phyloP scores from a whole-genome alignment of 192 early-diverging fungal species.

The Funneliformis geosporum region DNA sequence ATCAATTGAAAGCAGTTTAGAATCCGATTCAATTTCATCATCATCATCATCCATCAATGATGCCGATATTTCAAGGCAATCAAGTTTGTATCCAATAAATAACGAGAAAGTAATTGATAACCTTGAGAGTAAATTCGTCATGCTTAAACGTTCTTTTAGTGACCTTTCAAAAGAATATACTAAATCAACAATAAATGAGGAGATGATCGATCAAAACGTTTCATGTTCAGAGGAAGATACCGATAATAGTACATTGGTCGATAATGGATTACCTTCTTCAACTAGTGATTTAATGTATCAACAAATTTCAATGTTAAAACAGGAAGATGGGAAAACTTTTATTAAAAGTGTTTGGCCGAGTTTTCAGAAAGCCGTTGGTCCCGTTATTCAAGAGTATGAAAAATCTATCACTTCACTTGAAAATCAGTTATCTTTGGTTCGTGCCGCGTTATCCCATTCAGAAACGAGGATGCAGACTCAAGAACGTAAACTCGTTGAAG shows the following conservation, averaged over 20 bases:
- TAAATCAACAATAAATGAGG: slow-evolving; percentile 15
- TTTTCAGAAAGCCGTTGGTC: slow-evolving; percentile 57
- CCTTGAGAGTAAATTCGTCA: slow-evolving; percentile 50
- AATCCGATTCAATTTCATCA: slow-evolving; percentile 34
- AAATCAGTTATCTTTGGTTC: slow-evolving; percentile 54
- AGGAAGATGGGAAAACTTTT: neutral
- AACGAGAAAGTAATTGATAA: slow-evolving; percentile 30
- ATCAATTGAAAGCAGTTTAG: neutral
- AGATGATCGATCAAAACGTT: slow-evolving; percentile 38
- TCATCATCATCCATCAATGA: slow-evolving; percentile 10
- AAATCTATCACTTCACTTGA: slow-evolving; percentile 62
- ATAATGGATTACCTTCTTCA: neutral
- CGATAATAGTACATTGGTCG: neutral
- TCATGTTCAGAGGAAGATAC: neutral
- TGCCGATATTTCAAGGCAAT: neutral
- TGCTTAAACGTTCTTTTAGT: slow-evolving; percentile 53
- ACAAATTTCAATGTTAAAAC: slow-evolving; percentile 36
- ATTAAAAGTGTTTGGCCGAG: neutral
- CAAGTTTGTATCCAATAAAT: neutral
- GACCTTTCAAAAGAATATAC: slow-evolving; percentile 58
- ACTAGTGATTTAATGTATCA: slow-evolving; percentile 1
- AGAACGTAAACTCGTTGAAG: slow-evolving; percentile 46
- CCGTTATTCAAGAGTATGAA: slow-evolving; percentile 73
- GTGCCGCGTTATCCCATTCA: slow-evolving; percentile 59
- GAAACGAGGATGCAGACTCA: slow-evolving; percentile 58